Conservation (phyloP, 352 stramenopile genomes). For the Pythium aristosporum region DNA sequence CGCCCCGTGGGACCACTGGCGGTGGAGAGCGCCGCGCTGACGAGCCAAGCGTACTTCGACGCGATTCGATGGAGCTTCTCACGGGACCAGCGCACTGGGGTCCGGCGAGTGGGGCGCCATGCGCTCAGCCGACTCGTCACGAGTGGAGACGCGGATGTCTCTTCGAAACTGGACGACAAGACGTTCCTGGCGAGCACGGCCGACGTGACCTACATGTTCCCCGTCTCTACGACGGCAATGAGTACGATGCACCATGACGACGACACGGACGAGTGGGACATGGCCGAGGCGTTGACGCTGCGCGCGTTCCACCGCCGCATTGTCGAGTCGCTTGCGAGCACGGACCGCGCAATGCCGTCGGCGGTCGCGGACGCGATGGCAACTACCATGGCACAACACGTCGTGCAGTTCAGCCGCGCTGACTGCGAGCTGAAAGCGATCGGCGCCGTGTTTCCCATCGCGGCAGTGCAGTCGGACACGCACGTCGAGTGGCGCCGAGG, state of each 20-base stretch:
- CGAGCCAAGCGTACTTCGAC: constrained; percentile 13
- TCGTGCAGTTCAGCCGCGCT: background rate
- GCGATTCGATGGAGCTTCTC: constrained; percentile 15
- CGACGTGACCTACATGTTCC: constrained; percentile 20
- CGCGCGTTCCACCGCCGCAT: constrained; percentile 11
- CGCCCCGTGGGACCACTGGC: background rate
- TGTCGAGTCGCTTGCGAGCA: background rate
- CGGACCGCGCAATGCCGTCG: constrained; percentile 11
- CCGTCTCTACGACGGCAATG: background rate
- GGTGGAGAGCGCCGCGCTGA: background rate
- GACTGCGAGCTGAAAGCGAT: constrained; percentile 21
- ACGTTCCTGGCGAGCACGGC: background rate
- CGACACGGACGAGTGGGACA: constrained; percentile 12
- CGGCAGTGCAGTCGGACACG: background rate
- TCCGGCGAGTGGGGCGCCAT: background rate
- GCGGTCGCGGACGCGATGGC: background rate
- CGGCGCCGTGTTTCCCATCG: constrained; percentile 21
- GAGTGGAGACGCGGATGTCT: background rate
- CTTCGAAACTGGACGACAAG: background rate
- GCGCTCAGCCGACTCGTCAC: background rate
- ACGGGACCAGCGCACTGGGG: background rate
- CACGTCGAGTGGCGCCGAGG: constrained; percentile 33
- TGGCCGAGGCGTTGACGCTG: constrained; percentile 8
- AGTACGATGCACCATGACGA: background rate
- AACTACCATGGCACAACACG: background rate